Conservation (phyloP, 176 grass and related monocot species). For the Paspalum vaginatum region DNA sequence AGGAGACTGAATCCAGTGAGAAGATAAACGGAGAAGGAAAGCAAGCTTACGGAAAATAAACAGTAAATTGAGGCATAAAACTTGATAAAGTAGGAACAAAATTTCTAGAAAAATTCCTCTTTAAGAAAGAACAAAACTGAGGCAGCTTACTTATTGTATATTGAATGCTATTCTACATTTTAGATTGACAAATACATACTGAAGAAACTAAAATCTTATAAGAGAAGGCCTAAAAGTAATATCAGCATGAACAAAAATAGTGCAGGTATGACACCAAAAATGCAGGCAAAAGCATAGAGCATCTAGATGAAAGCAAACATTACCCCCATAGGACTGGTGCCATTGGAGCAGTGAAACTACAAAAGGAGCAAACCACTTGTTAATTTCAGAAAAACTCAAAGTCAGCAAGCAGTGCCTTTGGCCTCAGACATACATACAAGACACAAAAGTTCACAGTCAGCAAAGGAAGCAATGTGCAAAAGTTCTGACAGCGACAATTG, state of each 20-base stretch:
- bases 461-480: conserved; percentile 3
- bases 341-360: conserved; percentile 74
- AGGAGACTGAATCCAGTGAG: conserved; percentile 15
- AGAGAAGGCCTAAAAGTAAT: not conserved
- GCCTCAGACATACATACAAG: not conserved
- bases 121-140: not conserved
- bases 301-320: conserved; percentile 21
- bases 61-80: conserved; percentile 18
- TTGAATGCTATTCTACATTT: not conserved
- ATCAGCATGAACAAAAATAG: conserved; percentile 6
- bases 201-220: not conserved
- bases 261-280: not conserved
- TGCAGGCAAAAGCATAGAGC: not conserved
- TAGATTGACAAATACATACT: not conserved
- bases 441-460: not conserved
- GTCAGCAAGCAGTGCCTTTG: no score
- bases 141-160: not conserved
- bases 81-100: not conserved
- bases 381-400: conserved; percentile 31
- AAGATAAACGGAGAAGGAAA: conserved; percentile 8
- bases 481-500: not conserved
- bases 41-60: not conserved
- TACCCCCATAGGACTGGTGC: conserved; percentile 82
- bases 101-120: not conserved
- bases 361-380: conserved; percentile 41